Evolutionary conservation across 2,329 filamentous ascomycete species (phyloP).

Genomic region (Truncatella angustata): DNA sequence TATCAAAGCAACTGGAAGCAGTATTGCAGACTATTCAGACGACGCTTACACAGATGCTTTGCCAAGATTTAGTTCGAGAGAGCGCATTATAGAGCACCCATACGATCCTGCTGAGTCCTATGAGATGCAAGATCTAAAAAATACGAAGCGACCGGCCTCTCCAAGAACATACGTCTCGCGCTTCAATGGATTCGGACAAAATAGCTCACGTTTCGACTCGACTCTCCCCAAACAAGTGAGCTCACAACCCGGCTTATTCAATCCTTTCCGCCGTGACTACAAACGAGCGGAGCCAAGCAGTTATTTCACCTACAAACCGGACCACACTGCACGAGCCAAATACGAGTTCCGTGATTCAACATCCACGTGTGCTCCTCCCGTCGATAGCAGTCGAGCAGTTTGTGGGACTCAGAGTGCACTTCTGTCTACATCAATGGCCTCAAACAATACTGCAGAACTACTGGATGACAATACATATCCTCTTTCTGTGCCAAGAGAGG

Average conservation of each 20-base stretch:
- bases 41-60: conserved; percentile 11
- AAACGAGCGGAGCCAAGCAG: conserved; percentile 10
- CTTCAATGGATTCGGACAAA: conserved; percentile 16
- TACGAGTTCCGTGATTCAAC: conserved; percentile 29
- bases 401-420: not conserved
- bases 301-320: conserved; percentile 17
- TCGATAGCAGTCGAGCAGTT: conserved; percentile 13
- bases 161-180: conserved; percentile 8
- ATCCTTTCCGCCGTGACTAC: conserved; percentile 17
- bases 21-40: conserved; percentile 45
- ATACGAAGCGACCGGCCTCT: conserved; percentile 9
- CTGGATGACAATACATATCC: not conserved
- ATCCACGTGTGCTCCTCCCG: conserved; percentile 20
- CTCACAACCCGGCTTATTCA: conserved; percentile 6
- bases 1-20: conserved; percentile 35
- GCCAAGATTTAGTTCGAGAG: conserved; percentile 13
- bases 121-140: conserved; percentile 16
- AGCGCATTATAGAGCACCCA: conserved; percentile 21
- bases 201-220: conserved; percentile 14
- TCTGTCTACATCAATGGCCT: not conserved
- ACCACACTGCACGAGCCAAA: conserved; percentile 17
- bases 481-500: not conserved
- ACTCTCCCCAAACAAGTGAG: conserved; percentile 4
- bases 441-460: not conserved
- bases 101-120: conserved; percentile 10